Evolutionary conservation across 805 yeast genomes (phyloP).

Genomic region (Kluyveromyces siamensis): DNA sequence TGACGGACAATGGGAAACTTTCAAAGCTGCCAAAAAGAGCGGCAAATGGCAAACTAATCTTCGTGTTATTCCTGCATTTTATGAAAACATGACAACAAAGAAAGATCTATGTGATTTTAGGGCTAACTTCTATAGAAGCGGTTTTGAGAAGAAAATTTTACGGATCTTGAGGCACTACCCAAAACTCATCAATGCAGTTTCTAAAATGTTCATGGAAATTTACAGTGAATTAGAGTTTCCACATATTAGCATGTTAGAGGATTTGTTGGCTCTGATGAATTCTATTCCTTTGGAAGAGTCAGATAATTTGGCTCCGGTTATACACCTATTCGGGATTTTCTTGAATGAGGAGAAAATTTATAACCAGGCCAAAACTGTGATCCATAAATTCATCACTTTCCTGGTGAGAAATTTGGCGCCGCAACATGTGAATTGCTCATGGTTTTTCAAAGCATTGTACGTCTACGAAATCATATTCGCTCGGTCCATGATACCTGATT

Average conservation of each 20-base stretch:
- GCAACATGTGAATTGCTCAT: conserved; percentile 35
- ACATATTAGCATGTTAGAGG: conserved; percentile 28
- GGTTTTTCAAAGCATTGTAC: conserved; percentile 51
- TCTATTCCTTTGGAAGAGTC: conserved; percentile 28
- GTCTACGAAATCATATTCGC: conserved; percentile 49
- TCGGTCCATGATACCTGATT: conserved; percentile 40
- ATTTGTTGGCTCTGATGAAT: conserved; percentile 31
- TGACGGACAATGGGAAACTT: conserved; percentile 28
- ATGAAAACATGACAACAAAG: conserved; percentile 28
- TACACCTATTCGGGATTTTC: conserved; percentile 36
- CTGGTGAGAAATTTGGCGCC: conserved; percentile 31
- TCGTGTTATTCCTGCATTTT: conserved; percentile 32
- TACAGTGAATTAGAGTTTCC: conserved; percentile 27
- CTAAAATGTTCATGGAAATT: conserved; percentile 34
- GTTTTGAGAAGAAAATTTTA: conserved; percentile 35
- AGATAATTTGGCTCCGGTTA: conserved; percentile 31
- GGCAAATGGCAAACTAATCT: conserved; percentile 22
- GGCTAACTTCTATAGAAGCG: conserved; percentile 25
- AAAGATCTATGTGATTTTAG: conserved; percentile 35
- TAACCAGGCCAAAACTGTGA: conserved; percentile 25
- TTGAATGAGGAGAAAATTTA: conserved; percentile 32
- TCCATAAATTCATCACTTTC: conserved; percentile 31
- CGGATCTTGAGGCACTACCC: conserved; percentile 38
- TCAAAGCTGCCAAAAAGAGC: conserved; percentile 5
- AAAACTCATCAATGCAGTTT: conserved; percentile 27